Evolutionary conservation across 345 rosid genomes (phyloP).

Genomic region (Lepidium aucheri): DNA sequence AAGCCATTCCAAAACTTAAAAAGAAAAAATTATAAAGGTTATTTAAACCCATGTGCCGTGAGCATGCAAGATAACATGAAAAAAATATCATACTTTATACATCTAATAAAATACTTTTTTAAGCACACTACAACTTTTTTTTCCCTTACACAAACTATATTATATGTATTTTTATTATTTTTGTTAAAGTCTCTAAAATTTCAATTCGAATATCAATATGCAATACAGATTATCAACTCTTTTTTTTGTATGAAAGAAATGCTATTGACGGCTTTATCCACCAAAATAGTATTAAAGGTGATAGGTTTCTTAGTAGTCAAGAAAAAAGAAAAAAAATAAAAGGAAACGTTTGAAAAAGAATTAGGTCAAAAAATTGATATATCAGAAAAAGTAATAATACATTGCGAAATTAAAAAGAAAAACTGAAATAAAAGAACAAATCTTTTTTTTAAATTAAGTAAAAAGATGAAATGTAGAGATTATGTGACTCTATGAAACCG

Average conservation of each 20-base stretch:
- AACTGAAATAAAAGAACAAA: too few relatives aligned
- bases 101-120: too few relatives aligned
- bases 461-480: too few relatives aligned
- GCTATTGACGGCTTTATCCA: constrained; percentile 15
- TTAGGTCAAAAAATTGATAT: neutral
- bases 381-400: neutral
- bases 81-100: constrained; percentile 19
- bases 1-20: constrained; percentile 14
- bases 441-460: too few relatives aligned
- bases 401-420: neutral
- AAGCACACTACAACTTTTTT: neutral
- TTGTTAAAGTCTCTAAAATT: constrained; percentile 1
- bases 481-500: too few relatives aligned
- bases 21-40: constrained; percentile 13
- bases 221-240: constrained; percentile 22
- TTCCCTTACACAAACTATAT: neutral
- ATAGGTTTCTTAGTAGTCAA: constrained; percentile 12
- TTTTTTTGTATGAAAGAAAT: neutral
- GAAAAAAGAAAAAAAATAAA: neutral
- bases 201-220: constrained; percentile 23
- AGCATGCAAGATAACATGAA: constrained; percentile 24
- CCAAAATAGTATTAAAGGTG: constrained; percentile 7
- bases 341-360: constrained; percentile 1
- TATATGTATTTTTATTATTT: neutral
- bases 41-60: constrained; percentile 24